Evolutionary conservation across 1,139 yeast genomes (phyloP), one percentile per base, ranked within the genome.

Genomic region (Yamadazyma kanchanaburiensis): DNA sequence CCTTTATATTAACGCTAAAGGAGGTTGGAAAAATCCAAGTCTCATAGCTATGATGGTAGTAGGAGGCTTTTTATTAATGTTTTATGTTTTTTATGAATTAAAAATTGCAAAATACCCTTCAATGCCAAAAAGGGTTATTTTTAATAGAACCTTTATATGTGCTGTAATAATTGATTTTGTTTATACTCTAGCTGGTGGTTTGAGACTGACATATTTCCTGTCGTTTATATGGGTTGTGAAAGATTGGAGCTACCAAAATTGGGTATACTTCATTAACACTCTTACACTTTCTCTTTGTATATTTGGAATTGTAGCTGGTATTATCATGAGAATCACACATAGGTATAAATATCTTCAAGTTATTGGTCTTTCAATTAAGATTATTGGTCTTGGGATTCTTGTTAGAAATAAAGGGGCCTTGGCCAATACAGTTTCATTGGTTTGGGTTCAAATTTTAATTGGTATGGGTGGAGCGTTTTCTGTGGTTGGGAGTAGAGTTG

Each of bases 41-140:
- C 42, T 60, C 39, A 59, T 60, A 31, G 66, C 67, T 22, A 60
- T 60, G 67, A 42, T 55, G 15, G 49, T 49, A 12, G 54, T 55
- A 27, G 66, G 66, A 28, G 60, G 56, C 22, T 29, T 58, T 3
- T 33, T 60, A 7, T 38, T 60, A 26, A 42, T 59, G 13, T 19
- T 35, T 5, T 56, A 49, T 30, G 40, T 40, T 5, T 23, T 56
- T 16, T 55, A 49, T 28, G 65, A 60, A 39, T 33, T 51, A 23
- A 46, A 34, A 30, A 39, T 41, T 24, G 55, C 62, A 13, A 56
- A 58, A 18, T 51, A 43, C 41, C 64, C 67, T 13, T 46, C 56
- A 9, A 49, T 59, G 48, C 65, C 67, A 10, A 53, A 39, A 34
- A 43, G 64, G 30, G 51, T 59, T 15, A 15, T 46, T 12, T 22